Evolutionary conservation across 2,329 filamentous ascomycete species (phyloP).

Genomic region (Camillea tinctor): DNA sequence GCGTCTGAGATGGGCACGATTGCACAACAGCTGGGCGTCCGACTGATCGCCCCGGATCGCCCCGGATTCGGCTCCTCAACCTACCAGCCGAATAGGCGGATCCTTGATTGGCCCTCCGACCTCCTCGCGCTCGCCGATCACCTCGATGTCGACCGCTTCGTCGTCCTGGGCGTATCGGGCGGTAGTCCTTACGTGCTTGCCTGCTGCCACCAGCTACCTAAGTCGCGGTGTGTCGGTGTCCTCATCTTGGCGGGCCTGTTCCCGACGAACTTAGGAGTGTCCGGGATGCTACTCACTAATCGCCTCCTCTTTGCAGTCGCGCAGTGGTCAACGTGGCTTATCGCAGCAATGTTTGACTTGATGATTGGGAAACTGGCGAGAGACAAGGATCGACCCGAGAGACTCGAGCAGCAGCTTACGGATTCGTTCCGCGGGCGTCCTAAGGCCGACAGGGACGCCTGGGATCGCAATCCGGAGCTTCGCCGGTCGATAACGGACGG

Average conservation of each 20-base stretch:
- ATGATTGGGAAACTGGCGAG: not conserved
- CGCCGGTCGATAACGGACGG: not conserved
- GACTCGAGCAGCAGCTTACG: not conserved
- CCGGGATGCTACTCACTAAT: not conserved
- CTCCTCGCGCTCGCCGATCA: constrained; percentile 25
- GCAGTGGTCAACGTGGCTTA: not conserved
- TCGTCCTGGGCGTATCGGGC: constrained; percentile 28
- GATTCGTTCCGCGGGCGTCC: not conserved
- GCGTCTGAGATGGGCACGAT: constrained; percentile 1
- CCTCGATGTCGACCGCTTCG: constrained; percentile 20
- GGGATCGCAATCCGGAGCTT: not conserved
- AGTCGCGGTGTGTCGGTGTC: constrained; percentile 10
- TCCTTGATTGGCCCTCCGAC: constrained; percentile 26
- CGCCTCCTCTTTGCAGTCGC: not conserved
- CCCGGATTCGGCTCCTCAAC: constrained; percentile 35
- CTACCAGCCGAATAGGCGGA: constrained; percentile 23
- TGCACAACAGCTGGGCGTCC: constrained; percentile 17
- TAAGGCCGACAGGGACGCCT: not conserved
- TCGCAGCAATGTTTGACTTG: not conserved
- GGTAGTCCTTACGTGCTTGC: constrained; percentile 28
- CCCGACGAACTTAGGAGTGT: not conserved
- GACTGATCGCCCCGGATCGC: constrained; percentile 30
- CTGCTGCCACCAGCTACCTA: constrained; percentile 19
- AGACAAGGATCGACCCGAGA: not conserved
- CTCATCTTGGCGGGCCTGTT: not conserved